Evolutionary conservation across 306 rosid genomes (phyloP).

Genomic region (Sophora flavescens): DNA sequence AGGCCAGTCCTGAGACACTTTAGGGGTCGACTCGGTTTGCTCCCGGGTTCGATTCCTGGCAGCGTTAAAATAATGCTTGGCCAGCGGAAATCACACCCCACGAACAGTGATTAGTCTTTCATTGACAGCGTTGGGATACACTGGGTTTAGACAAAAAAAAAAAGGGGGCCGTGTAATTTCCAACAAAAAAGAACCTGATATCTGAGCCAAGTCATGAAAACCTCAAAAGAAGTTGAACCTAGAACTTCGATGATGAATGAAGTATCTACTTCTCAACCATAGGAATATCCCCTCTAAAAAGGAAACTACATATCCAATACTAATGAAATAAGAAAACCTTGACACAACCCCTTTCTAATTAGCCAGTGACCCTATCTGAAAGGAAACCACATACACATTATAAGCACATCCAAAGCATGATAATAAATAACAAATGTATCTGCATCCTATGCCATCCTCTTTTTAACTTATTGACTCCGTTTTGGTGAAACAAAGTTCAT

Average conservation of each 20-base stretch:
- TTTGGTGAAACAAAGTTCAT: not conserved
- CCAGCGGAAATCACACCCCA: too few relatives aligned
- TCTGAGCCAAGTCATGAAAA: too few relatives aligned
- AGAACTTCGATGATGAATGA: not conserved
- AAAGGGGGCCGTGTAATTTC: too few relatives aligned
- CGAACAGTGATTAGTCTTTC: too few relatives aligned
- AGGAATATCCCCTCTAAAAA: not conserved
- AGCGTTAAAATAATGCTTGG: too few relatives aligned
- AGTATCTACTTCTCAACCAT: not conserved
- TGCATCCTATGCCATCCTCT: conserved; percentile 14
- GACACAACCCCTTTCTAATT: not conserved
- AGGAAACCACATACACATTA: not conserved
- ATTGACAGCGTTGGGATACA: too few relatives aligned
- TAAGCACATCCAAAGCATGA: not conserved
- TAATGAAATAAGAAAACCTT: not conserved
- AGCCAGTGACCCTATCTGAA: not conserved
- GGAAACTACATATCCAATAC: not conserved
- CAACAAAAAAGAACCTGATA: too few relatives aligned
- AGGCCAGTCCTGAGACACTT: too few relatives aligned
- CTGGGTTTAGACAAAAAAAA: too few relatives aligned
- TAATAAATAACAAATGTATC: not conserved
- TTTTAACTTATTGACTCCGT: not conserved
- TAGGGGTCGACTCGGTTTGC: too few relatives aligned
- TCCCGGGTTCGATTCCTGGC: too few relatives aligned
- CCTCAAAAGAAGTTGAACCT: not conserved